Evolutionary conservation across 176 grass and related monocot species (phyloP).

Genomic region (Triticum turgidum): DNA sequence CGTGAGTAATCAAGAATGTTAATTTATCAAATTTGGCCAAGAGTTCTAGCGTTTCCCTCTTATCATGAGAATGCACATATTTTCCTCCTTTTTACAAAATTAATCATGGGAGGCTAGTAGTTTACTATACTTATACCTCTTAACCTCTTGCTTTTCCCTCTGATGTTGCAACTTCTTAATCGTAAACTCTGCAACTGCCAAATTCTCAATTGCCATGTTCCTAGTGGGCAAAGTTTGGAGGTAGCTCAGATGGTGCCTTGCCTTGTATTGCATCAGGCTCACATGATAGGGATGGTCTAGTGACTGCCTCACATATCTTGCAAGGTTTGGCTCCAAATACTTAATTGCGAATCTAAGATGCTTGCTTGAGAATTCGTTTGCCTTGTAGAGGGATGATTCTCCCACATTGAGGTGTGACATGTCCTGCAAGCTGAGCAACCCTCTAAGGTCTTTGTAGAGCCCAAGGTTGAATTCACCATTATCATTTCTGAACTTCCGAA

Average conservation of each 20-base stretch:
- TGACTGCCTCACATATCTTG: slow-evolving; percentile 36
- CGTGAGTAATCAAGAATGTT: too few relatives aligned
- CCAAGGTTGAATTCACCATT: slow-evolving; percentile 34
- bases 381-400: slow-evolving; percentile 2
- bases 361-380: slow-evolving; percentile 41
- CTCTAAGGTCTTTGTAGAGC: slow-evolving; percentile 20
- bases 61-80: background rate
- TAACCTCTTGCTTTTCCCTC: slow-evolving; percentile 41
- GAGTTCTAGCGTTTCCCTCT: too few relatives aligned
- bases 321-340: slow-evolving; percentile 20
- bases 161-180: slow-evolving; percentile 46
- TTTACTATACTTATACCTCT: slow-evolving; percentile 11
- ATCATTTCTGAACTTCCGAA: background rate
- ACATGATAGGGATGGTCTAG: slow-evolving; percentile 65
- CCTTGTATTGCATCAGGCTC: slow-evolving; percentile 53
- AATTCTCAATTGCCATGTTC: slow-evolving; percentile 32
- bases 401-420: slow-evolving; percentile 53
- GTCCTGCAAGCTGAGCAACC: slow-evolving; percentile 54
- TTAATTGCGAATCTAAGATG: slow-evolving; percentile 32
- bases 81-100: too few relatives aligned
- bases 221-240: background rate
- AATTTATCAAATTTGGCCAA: too few relatives aligned
- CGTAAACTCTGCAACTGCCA: slow-evolving; percentile 48
- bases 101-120: background rate
- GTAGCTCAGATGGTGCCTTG: slow-evolving; percentile 51